Base-by-base conservation (phyloP, 2,329 filamentous ascomycete genomes). In the Alternaria tenuissima region DNA sequence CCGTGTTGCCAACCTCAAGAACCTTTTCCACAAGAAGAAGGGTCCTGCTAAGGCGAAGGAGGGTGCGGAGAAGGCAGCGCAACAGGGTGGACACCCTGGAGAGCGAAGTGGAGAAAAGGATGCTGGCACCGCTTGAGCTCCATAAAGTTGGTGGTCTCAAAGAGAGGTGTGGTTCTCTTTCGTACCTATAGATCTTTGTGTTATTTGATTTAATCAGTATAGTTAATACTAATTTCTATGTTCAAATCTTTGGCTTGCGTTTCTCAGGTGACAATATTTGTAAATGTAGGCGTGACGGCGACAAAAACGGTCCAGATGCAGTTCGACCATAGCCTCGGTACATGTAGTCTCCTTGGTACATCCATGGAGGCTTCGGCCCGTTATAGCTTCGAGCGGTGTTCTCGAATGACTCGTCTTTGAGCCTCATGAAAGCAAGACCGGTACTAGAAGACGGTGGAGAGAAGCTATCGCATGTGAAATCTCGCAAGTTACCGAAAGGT, bases 1-100 rank as follows among this genome's bases (percentile, higher is more conserved):
- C 61, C 61, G 76, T 8, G 75, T 77, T 14, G 66, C 67, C 36
- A 74, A 76, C n/a, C 42, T 71, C 7, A 68, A 55, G 22, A 53
- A 30, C 0, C 63, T 58, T 39, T 46, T 67, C 6, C 57, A 65
- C 24, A 72, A 65, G 59, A 66, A 36, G 16, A 70, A 66, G 53
- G 66, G 66, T 16, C 64, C 64, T 0, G 63, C 62, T 3, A 70
- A 71, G 26, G 63, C 44, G 8, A 47, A 51, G 7, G 61, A 65
- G 6, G 60, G 57, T 30, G 66, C 28, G 12, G 59, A 56, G 7
- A 49, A 62, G 11, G 61, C 52, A 3, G 69, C 65, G 7, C 44
- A 55, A 9, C 65, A 72, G 52, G 64, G 67, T 43, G 68, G 57
- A 11, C 62, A 70, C 20, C 63, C 67, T 6, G 67, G 69, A 22